Conservation (phyloP, 192 early-diverging fungal species). For the Rhizophagus prolifer region DNA sequence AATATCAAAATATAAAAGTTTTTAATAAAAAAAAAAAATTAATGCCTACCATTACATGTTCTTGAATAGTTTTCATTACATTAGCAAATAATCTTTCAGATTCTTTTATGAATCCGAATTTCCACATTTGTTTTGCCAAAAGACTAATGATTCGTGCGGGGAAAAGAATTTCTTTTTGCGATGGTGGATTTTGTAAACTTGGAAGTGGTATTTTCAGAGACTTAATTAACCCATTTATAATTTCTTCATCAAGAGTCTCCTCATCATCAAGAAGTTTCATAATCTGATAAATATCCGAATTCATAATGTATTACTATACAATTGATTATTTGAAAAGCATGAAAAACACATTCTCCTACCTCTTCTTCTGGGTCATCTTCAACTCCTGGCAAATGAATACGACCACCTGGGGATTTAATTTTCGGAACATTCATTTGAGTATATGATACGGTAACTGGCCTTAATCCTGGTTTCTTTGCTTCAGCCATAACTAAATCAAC, state of each 20-base stretch:
- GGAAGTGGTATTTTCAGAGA: conserved; percentile 89
- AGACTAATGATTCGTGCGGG: conserved; percentile 91
- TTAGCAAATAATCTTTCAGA: conserved; percentile 84
- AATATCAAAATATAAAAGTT: not conserved
- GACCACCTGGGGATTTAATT: conserved; percentile 18
- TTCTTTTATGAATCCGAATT: conserved; percentile 76
- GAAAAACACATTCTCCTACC: conserved; percentile 13
- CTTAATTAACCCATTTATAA: conserved; percentile 85
- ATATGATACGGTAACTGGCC: conserved; percentile 23
- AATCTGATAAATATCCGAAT: conserved; percentile 38
- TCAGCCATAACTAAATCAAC: conserved; percentile 29
- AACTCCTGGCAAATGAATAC: conserved; percentile 14
- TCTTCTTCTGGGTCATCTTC: conserved; percentile 44
- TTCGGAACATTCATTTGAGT: conserved; percentile 21
- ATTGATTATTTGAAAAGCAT: not conserved
- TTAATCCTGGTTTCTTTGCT: conserved; percentile 18
- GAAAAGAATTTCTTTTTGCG: conserved; percentile 88
- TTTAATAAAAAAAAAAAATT: not conserved
- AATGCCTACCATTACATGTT: conserved; percentile 59
- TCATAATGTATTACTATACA: not conserved
- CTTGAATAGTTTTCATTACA: conserved; percentile 80
- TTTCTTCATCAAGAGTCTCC: conserved; percentile 70
- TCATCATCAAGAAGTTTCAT: conserved; percentile 64
- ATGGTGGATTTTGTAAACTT: conserved; percentile 71
- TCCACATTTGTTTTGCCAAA: conserved; percentile 83